A percentile compares a stretch with the other conserved stretches of the same genome.
These are phyloP conservation scores for Smittium mucronatum DNA, from an alignment of 371 early-diverging fungal species.

Conservation along the genomic window DNA sequence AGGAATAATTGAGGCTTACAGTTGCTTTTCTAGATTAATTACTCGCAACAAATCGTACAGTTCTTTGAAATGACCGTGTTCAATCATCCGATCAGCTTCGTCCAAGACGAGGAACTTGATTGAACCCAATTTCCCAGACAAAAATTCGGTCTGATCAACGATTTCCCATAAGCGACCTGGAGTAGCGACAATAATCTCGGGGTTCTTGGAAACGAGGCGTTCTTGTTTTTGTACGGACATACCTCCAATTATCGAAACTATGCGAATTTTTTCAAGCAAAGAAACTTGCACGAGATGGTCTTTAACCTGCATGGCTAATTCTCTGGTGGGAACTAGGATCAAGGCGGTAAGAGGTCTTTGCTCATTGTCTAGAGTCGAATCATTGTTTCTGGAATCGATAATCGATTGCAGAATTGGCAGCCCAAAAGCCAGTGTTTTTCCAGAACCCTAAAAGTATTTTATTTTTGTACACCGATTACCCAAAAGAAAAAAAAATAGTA, in stretches of 20 bases:
- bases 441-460: conserved; percentile 49
- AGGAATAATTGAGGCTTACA: no score
- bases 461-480: not conserved
- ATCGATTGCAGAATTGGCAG: no score
- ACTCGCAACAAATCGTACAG: conserved; percentile 48
- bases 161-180: conserved; percentile 96
- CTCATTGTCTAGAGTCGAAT: no score
- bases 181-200: conserved; percentile 90
- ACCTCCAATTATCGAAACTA: conserved; percentile 78
- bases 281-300: conserved; percentile 40
- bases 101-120: conserved; percentile 75
- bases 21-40: no score
- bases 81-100: conserved; percentile 97
- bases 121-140: conserved; percentile 19
- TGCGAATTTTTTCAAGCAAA: conserved; percentile 31
- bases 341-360: conserved; percentile 36
- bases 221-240: conserved; percentile 86
- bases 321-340: conserved; percentile 82
- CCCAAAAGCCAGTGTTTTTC: conserved; percentile 87
- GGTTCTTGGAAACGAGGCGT: conserved; percentile 48
- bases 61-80: conserved; percentile 79
- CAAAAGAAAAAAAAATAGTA: not conserved
- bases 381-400: no score
- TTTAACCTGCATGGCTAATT: conserved; percentile 79
- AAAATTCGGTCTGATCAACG: conserved; percentile 45